Base-by-base conservation (phyloP, 352 stramenopile species). In the Phytophthora hybrid region DNA sequence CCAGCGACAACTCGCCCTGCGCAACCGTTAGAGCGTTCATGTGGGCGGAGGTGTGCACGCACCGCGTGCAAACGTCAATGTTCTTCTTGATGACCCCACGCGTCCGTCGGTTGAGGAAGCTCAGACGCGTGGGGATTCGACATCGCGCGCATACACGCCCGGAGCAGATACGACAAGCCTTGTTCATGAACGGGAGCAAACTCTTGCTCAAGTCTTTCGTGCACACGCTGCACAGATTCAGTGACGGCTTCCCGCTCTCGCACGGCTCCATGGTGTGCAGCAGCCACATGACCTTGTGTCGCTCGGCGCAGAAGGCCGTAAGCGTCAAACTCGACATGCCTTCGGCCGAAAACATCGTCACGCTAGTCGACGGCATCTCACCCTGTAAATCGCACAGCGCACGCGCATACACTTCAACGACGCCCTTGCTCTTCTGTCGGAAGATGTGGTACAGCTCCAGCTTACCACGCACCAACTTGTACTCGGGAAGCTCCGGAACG, bases 251-350 rank as follows among this genome's bases (percentile, higher is more conserved):
- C 3, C 63, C 73, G 10, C 53, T 74, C 41, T 76, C 71, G 19
- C 71, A 72, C 46, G 73, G 57, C 26, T 72, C 60, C 67, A 71
- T 62, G 14, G 59, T 75, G 51, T 74, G 61, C 59, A 77, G 70
- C 64, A 73, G 23, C 78, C 71, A 83, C 60, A 80, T 82, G 53
- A 87, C 64, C 69, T 89, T 89, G 47, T 85, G 80, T 62, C 77
- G 76, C 44, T 81, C 75, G 0, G 74, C 76, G 44, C 76, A 83
- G 29, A 81, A 65, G 1, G 63, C 66, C 7, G 74, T 63, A 0
- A 74, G 49, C 0, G 74, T 51, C 1, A 87, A 65, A 9, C 78
- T 59, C 3, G 63, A 64, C 41, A 80, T 77, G 1, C 78, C 69
- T 10, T 83, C 72, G 1, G 78, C 79, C 3, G 77, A 78, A 47